A percentile compares a stretch with the other conserved stretches of the same genome.
Evolutionary conservation across 2,329 filamentous ascomycete genomes (phyloP).

Genomic region (Beauveria bassiana): DNA sequence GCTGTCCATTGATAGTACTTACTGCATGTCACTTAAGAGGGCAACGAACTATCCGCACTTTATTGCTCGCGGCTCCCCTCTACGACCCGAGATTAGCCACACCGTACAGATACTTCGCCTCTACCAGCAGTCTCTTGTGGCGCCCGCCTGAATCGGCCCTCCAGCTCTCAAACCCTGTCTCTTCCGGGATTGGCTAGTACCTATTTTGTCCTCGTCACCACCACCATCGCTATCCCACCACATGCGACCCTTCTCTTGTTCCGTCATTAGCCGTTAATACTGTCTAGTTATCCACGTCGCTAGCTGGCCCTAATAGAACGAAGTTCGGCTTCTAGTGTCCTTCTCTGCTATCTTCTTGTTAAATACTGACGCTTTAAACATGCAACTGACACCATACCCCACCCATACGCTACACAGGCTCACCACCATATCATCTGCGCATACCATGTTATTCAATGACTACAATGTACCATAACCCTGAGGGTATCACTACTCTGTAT

Average conservation of each 20-base stretch:
- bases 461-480: background rate
- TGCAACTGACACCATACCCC: background rate
- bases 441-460: background rate
- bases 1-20: no score
- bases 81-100: no score
- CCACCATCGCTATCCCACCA: background rate
- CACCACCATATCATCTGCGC: background rate
- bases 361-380: background rate
- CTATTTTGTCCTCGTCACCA: background rate
- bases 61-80: no score
- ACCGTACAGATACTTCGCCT: background rate
- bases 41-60: no score
- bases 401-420: background rate
- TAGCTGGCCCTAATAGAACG: background rate
- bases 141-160: background rate
- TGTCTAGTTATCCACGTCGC: background rate
- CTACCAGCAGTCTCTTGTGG: background rate
- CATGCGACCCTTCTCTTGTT: background rate
- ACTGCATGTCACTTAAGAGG: no score
- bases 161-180: background rate
- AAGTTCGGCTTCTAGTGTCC: background rate
- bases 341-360: background rate
- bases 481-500: constrained; percentile 9
- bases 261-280: background rate
- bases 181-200: constrained; percentile 5